phyloP scores from a whole-genome alignment of 2,329 filamentous ascomycete species.

The Epichloe bromicola region DNA sequence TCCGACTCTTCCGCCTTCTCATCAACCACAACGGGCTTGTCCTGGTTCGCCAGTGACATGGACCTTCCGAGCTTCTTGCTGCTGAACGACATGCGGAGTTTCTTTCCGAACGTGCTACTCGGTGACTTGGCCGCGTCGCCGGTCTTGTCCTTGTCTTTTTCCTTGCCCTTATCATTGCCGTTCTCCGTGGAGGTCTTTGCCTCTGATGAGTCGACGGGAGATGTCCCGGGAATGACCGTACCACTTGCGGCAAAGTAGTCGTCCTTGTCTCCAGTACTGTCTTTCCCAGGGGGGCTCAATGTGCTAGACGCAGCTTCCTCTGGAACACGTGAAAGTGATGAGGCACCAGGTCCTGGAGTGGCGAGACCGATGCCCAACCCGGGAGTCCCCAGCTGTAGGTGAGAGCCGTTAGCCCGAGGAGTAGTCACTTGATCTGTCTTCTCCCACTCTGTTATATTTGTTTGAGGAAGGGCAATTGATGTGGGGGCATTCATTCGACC shows the following conservation, averaged over 20 bases:
- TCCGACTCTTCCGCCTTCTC: conserved; percentile 63
- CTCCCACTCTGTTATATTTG: conserved; percentile 22
- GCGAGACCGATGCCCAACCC: conserved; percentile 68
- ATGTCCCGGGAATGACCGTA: background rate
- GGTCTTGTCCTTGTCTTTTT: conserved; percentile 31
- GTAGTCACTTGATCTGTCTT: conserved; percentile 38
- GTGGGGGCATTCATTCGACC: conserved; percentile 44
- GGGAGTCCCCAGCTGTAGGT: conserved; percentile 53
- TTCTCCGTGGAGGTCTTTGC: conserved; percentile 36
- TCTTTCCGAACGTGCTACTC: conserved; percentile 64
- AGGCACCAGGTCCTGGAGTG: conserved; percentile 39
- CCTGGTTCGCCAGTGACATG: conserved; percentile 41
- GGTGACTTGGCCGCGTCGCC: conserved; percentile 41
- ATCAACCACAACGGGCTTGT: conserved; percentile 61
- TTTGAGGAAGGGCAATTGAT: conserved; percentile 38
- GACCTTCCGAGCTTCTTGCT: conserved; percentile 74
- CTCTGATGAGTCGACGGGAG: conserved; percentile 29
- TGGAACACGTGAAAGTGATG: conserved; percentile 30
- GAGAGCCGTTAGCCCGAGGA: conserved; percentile 51
- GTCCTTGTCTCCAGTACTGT: conserved; percentile 48
- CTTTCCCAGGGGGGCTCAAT: conserved; percentile 40
- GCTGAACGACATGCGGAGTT: conserved; percentile 72
- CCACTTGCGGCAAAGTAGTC: conserved; percentile 66
- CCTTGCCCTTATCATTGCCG: conserved; percentile 32
- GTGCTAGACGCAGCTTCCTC: conserved; percentile 33